These are phyloP conservation scores for Sporothrix mexicana DNA, from an alignment of 2,329 filamentous ascomycete genomes.

Conservation along the genomic window DNA sequence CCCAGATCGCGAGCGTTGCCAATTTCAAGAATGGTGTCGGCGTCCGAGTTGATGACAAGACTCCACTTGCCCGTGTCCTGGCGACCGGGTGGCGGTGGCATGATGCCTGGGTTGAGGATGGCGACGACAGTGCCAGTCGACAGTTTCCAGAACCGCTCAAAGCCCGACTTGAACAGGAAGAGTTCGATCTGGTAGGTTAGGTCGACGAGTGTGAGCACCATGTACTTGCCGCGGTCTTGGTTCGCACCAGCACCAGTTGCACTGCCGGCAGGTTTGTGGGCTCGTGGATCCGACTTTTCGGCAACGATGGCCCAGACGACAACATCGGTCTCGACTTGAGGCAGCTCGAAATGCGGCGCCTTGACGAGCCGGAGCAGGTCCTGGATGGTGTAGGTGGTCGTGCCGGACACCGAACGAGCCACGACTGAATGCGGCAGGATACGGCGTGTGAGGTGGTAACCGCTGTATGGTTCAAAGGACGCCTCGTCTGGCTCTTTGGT, in stretches of 20 bases:
- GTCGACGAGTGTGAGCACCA: constrained; percentile 87
- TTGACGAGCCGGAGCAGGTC: constrained; percentile 82
- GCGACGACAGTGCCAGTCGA: constrained; percentile 88
- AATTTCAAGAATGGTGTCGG: constrained; percentile 88
- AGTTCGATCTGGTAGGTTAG: constrained; percentile 89
- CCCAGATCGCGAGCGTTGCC: constrained; percentile 84
- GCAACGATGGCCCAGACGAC: constrained; percentile 89
- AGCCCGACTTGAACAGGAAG: constrained; percentile 89
- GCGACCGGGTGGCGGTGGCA: constrained; percentile 80
- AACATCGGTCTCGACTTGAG: constrained; percentile 83
- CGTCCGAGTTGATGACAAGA: constrained; percentile 81
- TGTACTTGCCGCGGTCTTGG: constrained; percentile 78
- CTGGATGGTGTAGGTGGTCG: constrained; percentile 77
- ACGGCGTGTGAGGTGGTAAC: constrained; percentile 80
- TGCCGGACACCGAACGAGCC: constrained; percentile 76
- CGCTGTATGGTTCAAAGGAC: constrained; percentile 85
- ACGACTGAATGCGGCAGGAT: constrained; percentile 82
- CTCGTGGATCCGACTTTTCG: constrained; percentile 81
- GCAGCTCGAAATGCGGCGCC: constrained; percentile 79
- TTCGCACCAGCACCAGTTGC: constrained; percentile 40
- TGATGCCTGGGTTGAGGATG: constrained; percentile 87
- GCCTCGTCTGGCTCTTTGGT: constrained; percentile 36
- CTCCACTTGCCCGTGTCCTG: constrained; percentile 83
- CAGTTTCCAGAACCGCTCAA: constrained; percentile 93
- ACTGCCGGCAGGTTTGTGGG: constrained; percentile 55